Evolutionary conservation across 768 basidiomycete species (phyloP).

Genomic region (Tulasnella sp.): DNA sequence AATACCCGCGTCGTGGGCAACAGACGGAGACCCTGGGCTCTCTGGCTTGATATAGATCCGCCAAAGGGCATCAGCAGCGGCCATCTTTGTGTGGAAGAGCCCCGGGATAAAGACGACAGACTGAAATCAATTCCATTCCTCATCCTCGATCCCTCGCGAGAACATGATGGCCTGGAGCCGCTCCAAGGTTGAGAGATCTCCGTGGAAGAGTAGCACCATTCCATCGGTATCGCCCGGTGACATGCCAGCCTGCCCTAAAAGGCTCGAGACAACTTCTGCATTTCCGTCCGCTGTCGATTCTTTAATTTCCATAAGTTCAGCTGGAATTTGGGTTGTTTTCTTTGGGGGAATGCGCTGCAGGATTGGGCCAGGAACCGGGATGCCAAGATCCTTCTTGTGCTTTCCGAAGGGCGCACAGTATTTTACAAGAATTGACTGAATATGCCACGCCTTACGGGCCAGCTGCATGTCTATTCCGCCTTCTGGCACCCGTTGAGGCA

Average conservation of each 20-base stretch:
- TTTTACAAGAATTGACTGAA: neutral
- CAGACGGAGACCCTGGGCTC: neutral
- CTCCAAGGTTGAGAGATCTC: neutral
- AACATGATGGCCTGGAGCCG: neutral
- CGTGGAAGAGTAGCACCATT: neutral
- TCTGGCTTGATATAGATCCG: neutral
- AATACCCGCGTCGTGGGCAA: neutral
- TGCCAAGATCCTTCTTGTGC: neutral
- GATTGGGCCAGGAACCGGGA: neutral
- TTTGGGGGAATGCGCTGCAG: neutral
- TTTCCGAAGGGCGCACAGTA: neutral
- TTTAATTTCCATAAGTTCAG: neutral
- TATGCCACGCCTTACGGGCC: neutral
- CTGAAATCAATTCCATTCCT: conserved; percentile 40
- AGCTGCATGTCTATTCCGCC: neutral
- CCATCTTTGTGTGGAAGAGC: conserved; percentile 48
- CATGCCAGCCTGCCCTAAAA: neutral
- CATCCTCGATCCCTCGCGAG: neutral
- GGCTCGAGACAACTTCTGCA: neutral
- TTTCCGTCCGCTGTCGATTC: neutral
- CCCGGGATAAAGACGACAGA: conserved; percentile 45
- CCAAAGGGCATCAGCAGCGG: conserved; percentile 41
- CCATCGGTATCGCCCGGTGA: neutral
- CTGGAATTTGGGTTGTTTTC: neutral
- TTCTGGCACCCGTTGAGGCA: neutral